phyloP scores from a whole-genome alignment of 2,329 filamentous ascomycete species.

The Torrubiellomyces zombiae region DNA sequence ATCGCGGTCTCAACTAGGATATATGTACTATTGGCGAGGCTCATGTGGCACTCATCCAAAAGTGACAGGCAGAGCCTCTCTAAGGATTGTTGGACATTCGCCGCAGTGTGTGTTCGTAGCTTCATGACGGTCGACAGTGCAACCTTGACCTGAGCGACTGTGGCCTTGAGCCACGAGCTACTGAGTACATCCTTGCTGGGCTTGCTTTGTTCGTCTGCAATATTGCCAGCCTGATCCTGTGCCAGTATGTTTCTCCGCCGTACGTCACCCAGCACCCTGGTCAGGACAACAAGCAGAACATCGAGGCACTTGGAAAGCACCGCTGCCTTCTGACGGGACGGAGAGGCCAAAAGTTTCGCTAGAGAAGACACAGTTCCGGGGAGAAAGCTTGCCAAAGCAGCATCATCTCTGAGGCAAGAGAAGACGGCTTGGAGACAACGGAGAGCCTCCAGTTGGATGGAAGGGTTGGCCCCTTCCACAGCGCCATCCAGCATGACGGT shows the following conservation, averaged over 20 bases:
- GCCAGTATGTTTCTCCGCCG: conserved; percentile 29
- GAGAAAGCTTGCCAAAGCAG: conserved; percentile 70
- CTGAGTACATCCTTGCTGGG: conserved; percentile 22
- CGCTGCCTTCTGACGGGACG: conserved; percentile 35
- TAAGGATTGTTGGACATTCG: conserved; percentile 51
- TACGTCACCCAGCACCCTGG: conserved; percentile 40
- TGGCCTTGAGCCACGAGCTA: conserved; percentile 60
- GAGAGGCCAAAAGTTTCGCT: conserved; percentile 56
- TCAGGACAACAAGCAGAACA: conserved; percentile 37
- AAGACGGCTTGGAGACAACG: conserved; percentile 46
- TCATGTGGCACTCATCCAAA: conserved; percentile 61
- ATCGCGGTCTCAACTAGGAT: conserved; percentile 74
- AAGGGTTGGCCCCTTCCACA: conserved; percentile 43
- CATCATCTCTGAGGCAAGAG: conserved; percentile 47
- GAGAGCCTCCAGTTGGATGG: conserved; percentile 57
- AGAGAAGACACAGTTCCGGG: conserved; percentile 76
- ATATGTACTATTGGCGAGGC: conserved; percentile 49
- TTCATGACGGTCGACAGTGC: conserved; percentile 65
- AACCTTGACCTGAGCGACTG: conserved; percentile 64
- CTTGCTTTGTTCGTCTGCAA: conserved; percentile 8
- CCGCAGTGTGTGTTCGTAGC: conserved; percentile 52
- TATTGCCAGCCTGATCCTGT: conserved; percentile 9
- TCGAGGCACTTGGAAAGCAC: conserved; percentile 48
- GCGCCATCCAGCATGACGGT: conserved; percentile 64
- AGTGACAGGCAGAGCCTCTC: conserved; percentile 56